A percentile compares a stretch with the other conserved stretches of the same genome.
These are phyloP conservation scores for Xanthoconium separans DNA, from an alignment of 1,284 basidiomycete species.

Conservation along the genomic window DNA sequence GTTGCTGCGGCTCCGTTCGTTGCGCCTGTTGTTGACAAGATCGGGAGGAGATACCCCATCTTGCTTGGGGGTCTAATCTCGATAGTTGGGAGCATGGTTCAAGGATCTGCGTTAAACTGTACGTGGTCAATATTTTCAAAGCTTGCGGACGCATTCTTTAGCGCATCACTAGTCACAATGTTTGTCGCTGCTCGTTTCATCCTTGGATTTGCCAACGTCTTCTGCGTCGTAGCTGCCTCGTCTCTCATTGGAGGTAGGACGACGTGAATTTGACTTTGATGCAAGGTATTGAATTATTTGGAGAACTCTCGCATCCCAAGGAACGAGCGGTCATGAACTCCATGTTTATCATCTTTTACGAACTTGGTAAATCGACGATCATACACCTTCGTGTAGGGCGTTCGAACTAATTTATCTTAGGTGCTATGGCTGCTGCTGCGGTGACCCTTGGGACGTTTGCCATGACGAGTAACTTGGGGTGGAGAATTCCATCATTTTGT, in stretches of 20 bases:
- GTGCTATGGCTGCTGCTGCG: constrained; percentile 17
- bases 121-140: not conserved
- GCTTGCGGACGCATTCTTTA: too few species aligned
- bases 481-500: constrained; percentile 29
- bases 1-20: constrained; percentile 11
- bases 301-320: constrained; percentile 21
- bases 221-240: constrained; percentile 13
- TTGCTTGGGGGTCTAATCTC: constrained; percentile 4
- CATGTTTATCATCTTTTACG: constrained; percentile 4
- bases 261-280: not conserved
- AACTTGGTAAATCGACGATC: constrained; percentile 8
- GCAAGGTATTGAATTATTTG: not conserved
- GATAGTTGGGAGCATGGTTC: constrained; percentile 9
- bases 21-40: constrained; percentile 8
- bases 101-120: not conserved
- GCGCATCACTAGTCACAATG: constrained; percentile 9
- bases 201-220: constrained; percentile 7
- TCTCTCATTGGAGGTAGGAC: constrained; percentile 18
- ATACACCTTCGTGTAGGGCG: not conserved
- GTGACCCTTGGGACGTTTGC: constrained; percentile 48
- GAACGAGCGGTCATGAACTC: constrained; percentile 12
- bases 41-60: constrained; percentile 18
- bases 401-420: not conserved
- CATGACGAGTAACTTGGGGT: constrained; percentile 47
- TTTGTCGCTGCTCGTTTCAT: constrained; percentile 21